Base-by-base conservation (phyloP, 2,329 filamentous ascomycete genomes). In the Aspergillus texensis region DNA sequence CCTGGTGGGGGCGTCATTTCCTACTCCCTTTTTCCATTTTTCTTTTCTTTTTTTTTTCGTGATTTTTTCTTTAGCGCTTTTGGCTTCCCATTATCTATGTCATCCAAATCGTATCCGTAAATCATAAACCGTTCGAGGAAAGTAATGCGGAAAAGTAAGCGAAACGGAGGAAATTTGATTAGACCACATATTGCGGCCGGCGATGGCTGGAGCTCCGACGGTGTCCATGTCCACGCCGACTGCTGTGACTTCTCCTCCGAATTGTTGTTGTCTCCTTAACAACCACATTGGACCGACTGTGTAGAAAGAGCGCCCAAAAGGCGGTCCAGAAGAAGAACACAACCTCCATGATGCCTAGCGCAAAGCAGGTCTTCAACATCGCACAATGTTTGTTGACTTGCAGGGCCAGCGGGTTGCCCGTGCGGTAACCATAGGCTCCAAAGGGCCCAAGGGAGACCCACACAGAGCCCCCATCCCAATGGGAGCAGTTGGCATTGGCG, bases 281-380 rank as follows among this genome's bases (percentile, higher is more conserved):
- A 34, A 77, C 72, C 19, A 74, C 72, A 6, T 74, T 71, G 30
- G 73, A 63, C 39, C 67, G 61, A 11, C 72, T 66, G 61, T 81
- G 78, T 61, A 83, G 71, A 58, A 80, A 79, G 53, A 81, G 67
- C 19, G 93, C 92, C 50, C 95, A 82, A 32, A 94, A 79, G 58
- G 88, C 86, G 4, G 92, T 95, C 74, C 90, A 82, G 76, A 90
- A 89, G 80, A 96, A 97, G 75, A 94, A 89, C 67, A 95, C 81
- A 68, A 83, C 82, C 77, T 95, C 92, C 85, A 97, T 96, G 77
- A 98, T 97, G 56, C 87, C 93, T 70, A 97, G 89, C 3, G 93
- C 94, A 80, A 93, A 98, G 69, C 84, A 86, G 1, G 94, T 91
- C 86, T 97, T 98, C 74, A 97, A 87, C 92, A 97, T 95, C 57